Evolutionary conservation across 176 grass and related monocot genomes (phyloP).

Genomic region (Paspalum notatum): DNA sequence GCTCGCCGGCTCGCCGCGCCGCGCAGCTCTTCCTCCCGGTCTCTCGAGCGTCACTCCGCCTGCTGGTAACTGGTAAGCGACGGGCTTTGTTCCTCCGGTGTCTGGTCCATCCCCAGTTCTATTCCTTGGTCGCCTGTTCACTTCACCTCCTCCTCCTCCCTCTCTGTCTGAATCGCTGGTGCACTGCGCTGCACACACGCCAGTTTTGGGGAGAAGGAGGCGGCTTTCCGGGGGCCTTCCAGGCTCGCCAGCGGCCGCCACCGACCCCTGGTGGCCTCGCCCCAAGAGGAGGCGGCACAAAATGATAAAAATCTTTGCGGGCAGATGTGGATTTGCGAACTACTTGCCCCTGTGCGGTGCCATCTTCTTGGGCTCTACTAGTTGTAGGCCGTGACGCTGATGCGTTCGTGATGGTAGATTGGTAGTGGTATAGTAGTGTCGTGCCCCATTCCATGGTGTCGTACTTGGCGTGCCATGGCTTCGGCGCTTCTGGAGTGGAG

Average conservation of each 20-base stretch:
- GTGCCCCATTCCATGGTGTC: conserved; percentile 27
- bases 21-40: neutral
- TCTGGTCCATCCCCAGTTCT: neutral
- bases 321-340: conserved; percentile 54
- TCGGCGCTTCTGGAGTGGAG: neutral
- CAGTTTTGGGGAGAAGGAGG: neutral
- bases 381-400: neutral
- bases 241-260: conserved; percentile 13
- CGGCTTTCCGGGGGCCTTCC: neutral
- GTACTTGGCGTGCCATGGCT: neutral
- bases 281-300: neutral
- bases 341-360: conserved; percentile 35
- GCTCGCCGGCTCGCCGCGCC: neutral
- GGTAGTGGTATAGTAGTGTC: neutral
- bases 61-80: neutral
- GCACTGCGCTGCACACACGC: neutral
- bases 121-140: neutral
- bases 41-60: neutral
- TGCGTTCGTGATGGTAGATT: neutral
- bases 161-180: neutral
- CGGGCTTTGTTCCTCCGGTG: neutral
- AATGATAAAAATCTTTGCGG: neutral
- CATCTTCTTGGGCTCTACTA: neutral
- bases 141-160: neutral
- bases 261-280: neutral